Evolutionary conservation across 1,139 yeast species (phyloP), one percentile per base, ranked within the genome.

Genomic region (Yamadazyma diospyri): DNA sequence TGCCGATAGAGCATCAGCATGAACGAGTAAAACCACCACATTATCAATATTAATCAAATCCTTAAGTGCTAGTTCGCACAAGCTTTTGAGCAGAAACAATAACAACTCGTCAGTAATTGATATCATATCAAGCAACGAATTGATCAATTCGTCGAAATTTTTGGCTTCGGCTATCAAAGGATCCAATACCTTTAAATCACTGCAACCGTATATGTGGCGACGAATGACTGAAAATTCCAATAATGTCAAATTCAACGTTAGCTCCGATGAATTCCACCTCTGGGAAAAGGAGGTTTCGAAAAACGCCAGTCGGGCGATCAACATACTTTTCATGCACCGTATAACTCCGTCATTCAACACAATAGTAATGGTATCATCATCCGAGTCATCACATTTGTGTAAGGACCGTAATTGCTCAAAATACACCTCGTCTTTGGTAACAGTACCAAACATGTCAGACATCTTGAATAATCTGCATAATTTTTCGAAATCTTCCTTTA

Each of bases 71-170:
- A 76, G 55, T 48, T 88, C 87, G 35, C 88, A 73, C 19, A 76
- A 55, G 29, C 74, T 72, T 39, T 79, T 77, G 30, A 87, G 60
- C 15, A 74, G 77, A 29, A 72, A 69, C 25, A 87, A 51, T 40
- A 84, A 53, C 11, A 87, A 53, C 43, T 80, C 81, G 46, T 86
- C 92, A 2, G 87, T 62, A 4, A 78, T 56, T 32, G 74, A 78
- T 38, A 84, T 63, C 29, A 85, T 53, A 11, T 80, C 84, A 19
- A 87, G 56, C 4, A 79, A 57, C 21, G 67, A 57, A 36, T 75
- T 74, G 6, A 84, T 64, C 41, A 78, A 78, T 1, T 69, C 72
- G 19, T 64, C 62, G 0, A 25, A 16, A 11, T 30, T 32, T 3
- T 36, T 39, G 5, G 51, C 47, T 7, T 59, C 34, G 0, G 46